Conservation (phyloP, 495 filamentous ascomycete species). For the Pyrenula aspistea region DNA sequence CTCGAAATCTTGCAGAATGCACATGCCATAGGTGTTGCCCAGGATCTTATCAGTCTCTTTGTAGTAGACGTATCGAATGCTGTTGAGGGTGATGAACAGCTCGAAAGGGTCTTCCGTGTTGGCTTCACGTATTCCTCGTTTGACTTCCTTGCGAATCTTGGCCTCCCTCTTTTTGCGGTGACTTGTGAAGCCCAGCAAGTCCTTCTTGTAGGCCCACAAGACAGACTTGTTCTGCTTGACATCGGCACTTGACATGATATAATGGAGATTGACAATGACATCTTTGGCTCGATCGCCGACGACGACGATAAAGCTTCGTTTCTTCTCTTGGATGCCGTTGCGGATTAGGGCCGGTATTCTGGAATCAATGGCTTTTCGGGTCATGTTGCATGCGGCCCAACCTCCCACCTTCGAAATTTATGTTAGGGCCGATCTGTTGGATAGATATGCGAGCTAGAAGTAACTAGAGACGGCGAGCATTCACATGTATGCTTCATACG, state of each 20-base stretch:
- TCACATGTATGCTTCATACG: too few species aligned
- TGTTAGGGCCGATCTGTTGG: too few species aligned
- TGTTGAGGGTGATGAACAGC: constrained; percentile 89
- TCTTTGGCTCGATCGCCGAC: constrained; percentile 95
- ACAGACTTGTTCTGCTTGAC: constrained; percentile 95
- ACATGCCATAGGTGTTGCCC: constrained; percentile 98
- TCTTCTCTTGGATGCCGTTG: constrained; percentile 94
- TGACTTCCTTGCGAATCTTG: constrained; percentile 97
- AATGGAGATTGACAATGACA: constrained; percentile 90
- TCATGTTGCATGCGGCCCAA: constrained; percentile 22
- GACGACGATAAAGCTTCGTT: constrained; percentile 92
- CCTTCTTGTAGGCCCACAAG: constrained; percentile 99
- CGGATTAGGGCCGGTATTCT: constrained; percentile 92
- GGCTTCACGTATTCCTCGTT: constrained; percentile 85
- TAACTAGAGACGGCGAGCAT: too few species aligned
- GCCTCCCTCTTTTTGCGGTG: constrained; percentile 95
- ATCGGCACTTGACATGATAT: constrained; percentile 81
- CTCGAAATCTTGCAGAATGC: constrained; percentile 96
- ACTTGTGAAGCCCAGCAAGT: constrained; percentile 86
- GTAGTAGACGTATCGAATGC: constrained; percentile 98
- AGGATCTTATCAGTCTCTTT: constrained; percentile 99
- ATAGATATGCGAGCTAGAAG: too few species aligned
- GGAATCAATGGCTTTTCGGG: constrained; percentile 60
- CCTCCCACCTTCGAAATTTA: not conserved
- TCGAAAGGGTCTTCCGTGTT: constrained; percentile 97